Conservation (phyloP, 1,139 yeast species). For the Kodamaea sp. region DNA sequence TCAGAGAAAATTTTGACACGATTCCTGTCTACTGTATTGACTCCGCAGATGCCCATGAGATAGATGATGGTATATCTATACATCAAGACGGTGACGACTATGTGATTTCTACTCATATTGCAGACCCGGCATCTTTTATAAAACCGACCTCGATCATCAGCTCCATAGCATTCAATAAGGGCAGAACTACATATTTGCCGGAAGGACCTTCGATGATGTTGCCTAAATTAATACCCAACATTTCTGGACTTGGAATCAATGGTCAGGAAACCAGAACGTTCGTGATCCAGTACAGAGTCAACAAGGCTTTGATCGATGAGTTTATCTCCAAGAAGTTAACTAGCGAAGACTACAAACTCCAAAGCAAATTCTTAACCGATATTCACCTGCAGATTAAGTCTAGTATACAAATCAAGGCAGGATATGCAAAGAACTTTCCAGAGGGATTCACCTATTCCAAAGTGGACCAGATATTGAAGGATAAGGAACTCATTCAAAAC, state of each 20-base stretch:
- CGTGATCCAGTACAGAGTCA: slow-evolving; percentile 41
- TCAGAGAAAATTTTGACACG: slow-evolving; percentile 38
- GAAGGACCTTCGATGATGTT: slow-evolving; percentile 68
- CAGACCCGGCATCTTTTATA: slow-evolving; percentile 78
- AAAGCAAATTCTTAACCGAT: slow-evolving; percentile 17
- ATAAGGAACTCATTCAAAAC: slow-evolving; percentile 12
- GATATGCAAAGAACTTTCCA: slow-evolving; percentile 32
- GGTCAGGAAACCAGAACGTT: slow-evolving; percentile 46
- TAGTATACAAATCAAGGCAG: slow-evolving; percentile 22
- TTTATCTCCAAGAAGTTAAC: slow-evolving; percentile 21
- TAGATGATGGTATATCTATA: slow-evolving; percentile 89
- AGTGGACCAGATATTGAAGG: slow-evolving; percentile 33
- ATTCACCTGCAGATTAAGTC: slow-evolving; percentile 16
- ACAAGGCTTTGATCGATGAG: slow-evolving; percentile 25
- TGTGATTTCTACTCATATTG: slow-evolving; percentile 71
- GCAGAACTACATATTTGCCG: slow-evolving; percentile 75
- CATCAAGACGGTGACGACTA: slow-evolving; percentile 34
- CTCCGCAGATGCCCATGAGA: slow-evolving; percentile 77
- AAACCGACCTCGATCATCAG: slow-evolving; percentile 51
- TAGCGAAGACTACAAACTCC: slow-evolving; percentile 16
- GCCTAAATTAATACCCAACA: slow-evolving; percentile 55
- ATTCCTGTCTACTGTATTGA: slow-evolving; percentile 83
- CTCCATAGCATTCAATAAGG: slow-evolving; percentile 58
- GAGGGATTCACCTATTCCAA: slow-evolving; percentile 37
- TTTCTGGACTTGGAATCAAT: slow-evolving; percentile 59